These are phyloP conservation scores for Cryptosporidium xiaoi DNA, from an alignment of 169 alveolate species.

Conservation along the genomic window DNA sequence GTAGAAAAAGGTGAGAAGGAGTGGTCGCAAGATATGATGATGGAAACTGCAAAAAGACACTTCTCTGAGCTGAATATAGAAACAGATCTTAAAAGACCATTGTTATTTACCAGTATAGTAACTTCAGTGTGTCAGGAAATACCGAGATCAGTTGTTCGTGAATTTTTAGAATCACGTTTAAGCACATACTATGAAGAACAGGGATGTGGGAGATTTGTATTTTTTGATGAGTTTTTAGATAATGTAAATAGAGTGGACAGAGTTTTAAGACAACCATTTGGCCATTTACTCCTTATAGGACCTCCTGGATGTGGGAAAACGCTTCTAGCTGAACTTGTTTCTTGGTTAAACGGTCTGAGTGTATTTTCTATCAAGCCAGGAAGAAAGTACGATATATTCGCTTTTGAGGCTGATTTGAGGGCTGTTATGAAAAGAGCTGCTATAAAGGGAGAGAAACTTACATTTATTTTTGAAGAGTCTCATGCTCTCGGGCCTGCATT, in stretches of 20 bases:
- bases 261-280: slow-evolving; percentile 96
- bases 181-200: slow-evolving; percentile 95
- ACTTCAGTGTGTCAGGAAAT: slow-evolving; percentile 50
- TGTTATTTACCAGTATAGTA: slow-evolving; percentile 85
- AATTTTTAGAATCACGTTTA: slow-evolving; percentile 81
- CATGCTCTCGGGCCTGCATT: slow-evolving; percentile 97
- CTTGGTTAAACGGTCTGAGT: slow-evolving; percentile 95
- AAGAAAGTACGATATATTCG: slow-evolving; percentile 91
- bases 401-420: slow-evolving; percentile 97
- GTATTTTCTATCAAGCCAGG: slow-evolving; percentile 97
- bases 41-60: slow-evolving; percentile 85
- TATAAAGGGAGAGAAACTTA: slow-evolving; percentile 94
- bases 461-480: slow-evolving; percentile 97
- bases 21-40: slow-evolving; percentile 92
- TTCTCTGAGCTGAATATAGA: slow-evolving; percentile 82
- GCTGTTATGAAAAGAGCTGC: slow-evolving; percentile 97
- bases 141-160: slow-evolving; percentile 70
- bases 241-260: slow-evolving; percentile 97
- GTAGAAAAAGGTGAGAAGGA: slow-evolving; percentile 92
- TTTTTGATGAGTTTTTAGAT: slow-evolving; percentile 95
- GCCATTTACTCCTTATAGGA: slow-evolving; percentile 95
- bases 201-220: slow-evolving; percentile 92
- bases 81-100: slow-evolving; percentile 85
- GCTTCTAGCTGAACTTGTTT: slow-evolving; percentile 94
- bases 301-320: slow-evolving; percentile 98